Percentiles rank a stretch among this genome's conserved stretches.
Conservation (phyloP, 177 flowering plant genomes). For the Vitis hybrid region DNA sequence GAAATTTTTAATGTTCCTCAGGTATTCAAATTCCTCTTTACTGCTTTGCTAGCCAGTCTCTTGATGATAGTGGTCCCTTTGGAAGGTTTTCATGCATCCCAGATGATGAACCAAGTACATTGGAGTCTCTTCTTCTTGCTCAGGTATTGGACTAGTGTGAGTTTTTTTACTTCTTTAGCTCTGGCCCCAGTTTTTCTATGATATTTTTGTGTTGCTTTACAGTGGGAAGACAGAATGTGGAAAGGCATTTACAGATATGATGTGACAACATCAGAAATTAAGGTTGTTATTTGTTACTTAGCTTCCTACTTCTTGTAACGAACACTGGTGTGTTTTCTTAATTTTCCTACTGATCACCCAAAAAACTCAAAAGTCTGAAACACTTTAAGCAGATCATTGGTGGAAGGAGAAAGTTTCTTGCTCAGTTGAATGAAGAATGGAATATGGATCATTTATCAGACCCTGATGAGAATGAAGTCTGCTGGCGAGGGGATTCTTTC, state of each 20-base stretch:
- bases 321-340: background rate
- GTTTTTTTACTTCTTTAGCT: background rate
- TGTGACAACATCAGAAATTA: constrained; percentile 33
- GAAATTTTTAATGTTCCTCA: constrained; percentile 1
- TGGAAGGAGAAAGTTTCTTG: constrained; percentile 29
- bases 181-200: background rate
- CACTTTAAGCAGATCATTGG: constrained; percentile 23
- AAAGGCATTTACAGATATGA: constrained; percentile 35
- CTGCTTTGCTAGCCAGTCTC: constrained; percentile 22
- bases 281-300: constrained; percentile 20
- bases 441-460: constrained; percentile 2
- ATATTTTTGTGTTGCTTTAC: constrained; percentile 5
- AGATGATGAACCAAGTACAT: constrained; percentile 25
- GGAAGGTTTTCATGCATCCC: constrained; percentile 9
- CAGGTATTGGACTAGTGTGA: constrained; percentile 22
- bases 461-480: constrained; percentile 2
- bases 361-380: background rate
- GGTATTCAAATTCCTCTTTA: constrained; percentile 29
- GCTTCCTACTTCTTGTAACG: background rate
- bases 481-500: constrained; percentile 7
- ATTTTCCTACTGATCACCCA: too few relatives aligned
- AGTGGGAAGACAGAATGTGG: constrained; percentile 40
- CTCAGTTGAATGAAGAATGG: constrained; percentile 32
- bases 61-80: constrained; percentile 7
- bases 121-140: constrained; percentile 40